These are phyloP conservation scores for Rosa multiflora DNA, from an alignment of 306 rosid species.

Conservation along the genomic window DNA sequence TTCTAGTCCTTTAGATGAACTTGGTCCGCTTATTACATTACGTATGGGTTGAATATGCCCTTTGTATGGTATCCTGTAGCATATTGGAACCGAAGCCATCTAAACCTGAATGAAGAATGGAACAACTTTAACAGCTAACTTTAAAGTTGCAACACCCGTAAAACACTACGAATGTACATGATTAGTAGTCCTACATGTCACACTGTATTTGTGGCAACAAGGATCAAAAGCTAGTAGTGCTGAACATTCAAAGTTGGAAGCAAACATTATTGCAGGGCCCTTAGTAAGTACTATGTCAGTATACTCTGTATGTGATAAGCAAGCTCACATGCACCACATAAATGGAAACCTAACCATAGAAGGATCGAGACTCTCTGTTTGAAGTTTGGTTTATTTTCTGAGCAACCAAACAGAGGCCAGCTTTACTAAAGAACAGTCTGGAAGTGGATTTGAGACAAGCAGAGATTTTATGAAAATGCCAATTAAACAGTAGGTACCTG, in stretches of 20 bases:
- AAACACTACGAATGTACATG: not conserved
- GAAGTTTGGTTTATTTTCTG: not conserved
- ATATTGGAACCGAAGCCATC: slow-evolving; percentile 59
- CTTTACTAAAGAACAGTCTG: not conserved
- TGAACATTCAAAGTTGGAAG: not conserved
- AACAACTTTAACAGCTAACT: not conserved
- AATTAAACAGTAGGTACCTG: not conserved
- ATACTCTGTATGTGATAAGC: not conserved
- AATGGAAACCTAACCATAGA: not conserved
- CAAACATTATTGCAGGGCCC: not conserved
- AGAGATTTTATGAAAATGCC: not conserved
- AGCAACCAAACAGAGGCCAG: slow-evolving; percentile 11
- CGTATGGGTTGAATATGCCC: slow-evolving; percentile 30
- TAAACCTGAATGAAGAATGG: slow-evolving; percentile 32
- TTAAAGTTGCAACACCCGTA: not conserved
- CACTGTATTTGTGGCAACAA: not conserved
- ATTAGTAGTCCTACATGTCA: not conserved
- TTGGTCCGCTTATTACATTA: slow-evolving; percentile 11
- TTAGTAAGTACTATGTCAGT: not conserved
- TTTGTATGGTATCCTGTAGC: slow-evolving; percentile 41
- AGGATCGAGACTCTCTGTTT: not conserved
- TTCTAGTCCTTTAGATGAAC: slow-evolving; percentile 12
- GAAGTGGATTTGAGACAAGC: not conserved
- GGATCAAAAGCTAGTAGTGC: too few species aligned
- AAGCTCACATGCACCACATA: not conserved